Base-by-base conservation (phyloP, 208 protist genomes). In the Crithidia mellificae region DNA sequence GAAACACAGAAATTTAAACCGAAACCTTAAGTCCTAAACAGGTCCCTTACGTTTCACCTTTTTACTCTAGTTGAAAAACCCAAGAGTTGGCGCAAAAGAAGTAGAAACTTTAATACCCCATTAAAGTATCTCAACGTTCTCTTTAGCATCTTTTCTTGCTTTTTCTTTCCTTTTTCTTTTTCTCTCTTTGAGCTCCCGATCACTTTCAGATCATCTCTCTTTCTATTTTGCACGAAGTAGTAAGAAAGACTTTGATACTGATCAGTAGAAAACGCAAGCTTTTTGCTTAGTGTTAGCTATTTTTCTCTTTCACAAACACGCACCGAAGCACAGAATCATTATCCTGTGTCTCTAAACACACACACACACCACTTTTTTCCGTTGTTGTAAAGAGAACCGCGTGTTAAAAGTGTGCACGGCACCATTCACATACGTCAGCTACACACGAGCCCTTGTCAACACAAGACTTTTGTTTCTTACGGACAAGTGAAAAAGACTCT, bases 231-330 rank as follows among this genome's bases (percentile, higher is more conserved):
- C 8, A 32, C 52, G 32, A 43, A 15, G 52, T 43, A 57, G 32
- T 7, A n/a, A 49, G 20, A 27, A 51, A 51, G 46, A 47, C 15
- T 47, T 17, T 51, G 8, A 20, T 7, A 27, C 32, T 43, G 52
- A 57, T 57, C 52, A 2, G 52, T 38, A 43, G 52, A 57, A 57
- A n/a, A 43, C 52, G 32, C 52, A 38, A n/a, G n/a, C n/a, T n/a
- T n/a, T n/a, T n/a, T n/a, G n/a, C n/a, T n/a, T n/a, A n/a, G 34
- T 11, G 34, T 38, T 38, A 38, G 11, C 34, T 38, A 38, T 38
- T 38, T 5, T 38, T n/a, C n/a, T n/a, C n/a, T n/a, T n/a, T n/a
- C n/a, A n/a, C n/a, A n/a, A n/a, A n/a, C n/a, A n/a, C n/a, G n/a
- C n/a, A n/a, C n/a, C n/a, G n/a, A n/a, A n/a, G n/a, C n/a, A n/a